Conservation (phyloP, 202 grass and related monocot species). For the Brachypodium distachyon region DNA sequence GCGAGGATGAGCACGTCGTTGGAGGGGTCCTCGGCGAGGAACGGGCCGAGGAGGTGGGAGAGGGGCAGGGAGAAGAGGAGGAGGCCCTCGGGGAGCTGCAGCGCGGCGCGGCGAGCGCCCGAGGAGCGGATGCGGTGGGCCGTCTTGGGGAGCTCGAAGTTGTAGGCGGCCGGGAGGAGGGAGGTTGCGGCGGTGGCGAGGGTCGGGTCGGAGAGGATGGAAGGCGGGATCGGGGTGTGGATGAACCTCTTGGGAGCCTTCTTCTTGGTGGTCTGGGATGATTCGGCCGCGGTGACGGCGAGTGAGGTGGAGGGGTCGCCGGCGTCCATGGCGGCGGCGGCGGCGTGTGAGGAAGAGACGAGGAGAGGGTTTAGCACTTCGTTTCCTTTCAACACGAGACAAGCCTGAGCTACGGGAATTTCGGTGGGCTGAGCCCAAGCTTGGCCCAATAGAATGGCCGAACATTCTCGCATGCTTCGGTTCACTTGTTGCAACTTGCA, state of each 20-base stretch:
- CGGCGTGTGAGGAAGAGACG: not conserved
- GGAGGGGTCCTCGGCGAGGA: slow-evolving; percentile 31
- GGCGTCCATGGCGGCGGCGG: slow-evolving; percentile 42
- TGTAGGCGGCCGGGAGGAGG: slow-evolving; percentile 62
- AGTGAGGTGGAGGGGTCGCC: slow-evolving; percentile 26
- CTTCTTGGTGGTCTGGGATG: slow-evolving; percentile 18
- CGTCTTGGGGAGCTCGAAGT: slow-evolving; percentile 92
- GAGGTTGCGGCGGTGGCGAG: slow-evolving; percentile 57
- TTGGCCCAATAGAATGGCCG: too few species aligned
- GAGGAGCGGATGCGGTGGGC: slow-evolving; percentile 69
- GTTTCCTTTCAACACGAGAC: not conserved
- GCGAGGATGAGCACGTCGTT: slow-evolving; percentile 80
- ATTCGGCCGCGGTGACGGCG: not conserved
- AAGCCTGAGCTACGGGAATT: not conserved
- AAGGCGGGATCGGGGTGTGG: slow-evolving; percentile 65
- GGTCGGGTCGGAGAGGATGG: slow-evolving; percentile 69
- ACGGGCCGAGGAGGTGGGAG: slow-evolving; percentile 63
- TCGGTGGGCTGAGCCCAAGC: too few species aligned
- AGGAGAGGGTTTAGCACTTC: slow-evolving; percentile 8
- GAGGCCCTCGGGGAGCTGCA: slow-evolving; percentile 84
- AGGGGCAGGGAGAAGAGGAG: slow-evolving; percentile 88
- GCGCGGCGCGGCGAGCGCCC: slow-evolving; percentile 49
- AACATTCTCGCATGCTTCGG: too few species aligned
- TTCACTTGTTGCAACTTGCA: too few species aligned
- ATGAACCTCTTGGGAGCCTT: slow-evolving; percentile 63